These are phyloP conservation scores for Venturia nashicola DNA, from an alignment of 2,329 filamentous ascomycete genomes.

Conservation along the genomic window DNA sequence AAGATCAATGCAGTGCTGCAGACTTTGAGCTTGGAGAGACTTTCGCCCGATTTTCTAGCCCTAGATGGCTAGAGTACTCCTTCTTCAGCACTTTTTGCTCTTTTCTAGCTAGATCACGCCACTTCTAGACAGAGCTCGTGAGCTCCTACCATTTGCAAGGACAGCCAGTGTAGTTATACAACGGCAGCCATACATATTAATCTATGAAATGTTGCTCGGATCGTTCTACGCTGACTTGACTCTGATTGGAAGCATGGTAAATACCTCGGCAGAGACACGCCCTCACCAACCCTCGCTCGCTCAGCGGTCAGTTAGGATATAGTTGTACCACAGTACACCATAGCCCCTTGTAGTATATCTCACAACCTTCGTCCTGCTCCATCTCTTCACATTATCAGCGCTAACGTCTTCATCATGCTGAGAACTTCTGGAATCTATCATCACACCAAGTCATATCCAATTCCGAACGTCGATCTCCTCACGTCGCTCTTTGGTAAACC, in stretches of 20 bases:
- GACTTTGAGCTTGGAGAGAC: too few species aligned
- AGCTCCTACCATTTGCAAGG: too few species aligned
- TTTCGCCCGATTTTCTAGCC: too few species aligned
- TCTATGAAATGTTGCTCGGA: not conserved
- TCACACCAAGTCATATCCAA: constrained; percentile 11
- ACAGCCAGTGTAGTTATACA: too few species aligned
- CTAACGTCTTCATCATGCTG: not conserved
- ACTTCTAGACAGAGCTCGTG: too few species aligned
- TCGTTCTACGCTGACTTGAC: not conserved
- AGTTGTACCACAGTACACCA: not conserved
- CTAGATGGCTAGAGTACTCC: too few species aligned
- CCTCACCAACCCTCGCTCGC: not conserved
- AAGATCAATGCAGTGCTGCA: too few species aligned
- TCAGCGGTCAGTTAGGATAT: not conserved
- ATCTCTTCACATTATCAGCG: not conserved
- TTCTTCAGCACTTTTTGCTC: too few species aligned
- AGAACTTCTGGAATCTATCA: constrained; percentile 4
- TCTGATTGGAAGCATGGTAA: not conserved
- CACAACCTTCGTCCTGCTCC: not conserved
- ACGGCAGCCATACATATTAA: too few species aligned
- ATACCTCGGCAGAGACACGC: not conserved
- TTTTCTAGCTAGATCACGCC: too few species aligned
- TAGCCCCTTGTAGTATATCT: not conserved
- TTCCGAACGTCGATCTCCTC: constrained; percentile 27
- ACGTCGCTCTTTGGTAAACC: constrained; percentile 28